Conservation (phyloP, 2,329 filamentous ascomycete species). For the Colletotrichum endophyticum region DNA sequence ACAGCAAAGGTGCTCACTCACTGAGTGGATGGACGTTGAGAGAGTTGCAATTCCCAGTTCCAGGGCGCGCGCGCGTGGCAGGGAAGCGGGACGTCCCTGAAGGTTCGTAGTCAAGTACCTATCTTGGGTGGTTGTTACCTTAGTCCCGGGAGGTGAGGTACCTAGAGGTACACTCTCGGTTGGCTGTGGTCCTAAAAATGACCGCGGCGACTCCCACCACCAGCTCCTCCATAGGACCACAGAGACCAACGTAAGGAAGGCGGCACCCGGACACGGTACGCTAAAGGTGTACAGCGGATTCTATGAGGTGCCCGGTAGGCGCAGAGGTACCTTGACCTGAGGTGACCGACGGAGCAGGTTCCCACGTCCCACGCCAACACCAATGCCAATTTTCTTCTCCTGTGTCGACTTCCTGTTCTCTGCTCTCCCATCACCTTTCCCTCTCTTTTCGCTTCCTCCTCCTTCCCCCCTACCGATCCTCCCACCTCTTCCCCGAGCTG, state of each 20-base stretch:
- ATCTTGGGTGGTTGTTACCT: background rate
- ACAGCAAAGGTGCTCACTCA: background rate
- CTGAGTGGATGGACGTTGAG: background rate
- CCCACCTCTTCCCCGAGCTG: conserved; percentile 16
- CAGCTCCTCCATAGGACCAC: background rate
- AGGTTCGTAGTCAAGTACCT: background rate
- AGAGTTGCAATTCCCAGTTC: background rate
- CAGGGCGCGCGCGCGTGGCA: background rate
- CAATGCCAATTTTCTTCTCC: conserved; percentile 23
- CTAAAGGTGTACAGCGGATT: background rate
- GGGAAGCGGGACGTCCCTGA: background rate
- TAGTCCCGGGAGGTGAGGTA: background rate
- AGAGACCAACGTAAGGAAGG: background rate
- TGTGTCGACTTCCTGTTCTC: conserved; percentile 28
- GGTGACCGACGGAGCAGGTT: conserved; percentile 17
- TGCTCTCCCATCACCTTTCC: conserved; percentile 30
- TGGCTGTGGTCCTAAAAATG: background rate
- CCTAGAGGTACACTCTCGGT: background rate
- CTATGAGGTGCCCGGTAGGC: background rate
- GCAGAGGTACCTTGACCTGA: background rate
- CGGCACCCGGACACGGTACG: background rate
- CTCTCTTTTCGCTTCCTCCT: conserved; percentile 21
- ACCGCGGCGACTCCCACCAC: background rate
- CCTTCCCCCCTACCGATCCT: conserved; percentile 16
- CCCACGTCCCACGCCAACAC: conserved; percentile 22